These are phyloP conservation scores for Centella asiatica DNA, from an alignment of 129 eudicot genomes.

Conservation along the genomic window DNA sequence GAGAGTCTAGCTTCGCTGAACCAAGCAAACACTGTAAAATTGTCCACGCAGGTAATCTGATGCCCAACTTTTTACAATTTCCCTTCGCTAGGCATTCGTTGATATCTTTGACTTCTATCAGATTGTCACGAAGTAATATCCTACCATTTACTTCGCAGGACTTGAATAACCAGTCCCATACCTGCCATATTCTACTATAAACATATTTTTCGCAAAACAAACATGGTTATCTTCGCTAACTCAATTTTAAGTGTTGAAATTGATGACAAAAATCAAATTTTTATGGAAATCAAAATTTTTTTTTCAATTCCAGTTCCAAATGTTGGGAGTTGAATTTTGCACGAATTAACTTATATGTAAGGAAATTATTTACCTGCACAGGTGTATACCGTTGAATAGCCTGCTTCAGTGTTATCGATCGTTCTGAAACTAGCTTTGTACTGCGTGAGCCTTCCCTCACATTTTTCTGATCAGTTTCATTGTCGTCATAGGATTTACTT, in stretches of 20 bases:
- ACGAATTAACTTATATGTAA: too few relatives aligned
- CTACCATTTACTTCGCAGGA: slow-evolving; percentile 81
- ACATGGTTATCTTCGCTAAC: too few relatives aligned
- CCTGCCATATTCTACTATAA: slow-evolving; percentile 27
- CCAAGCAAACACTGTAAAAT: slow-evolving; percentile 75
- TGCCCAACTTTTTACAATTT: slow-evolving; percentile 59
- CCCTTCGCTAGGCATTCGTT: slow-evolving; percentile 69
- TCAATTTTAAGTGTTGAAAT: too few relatives aligned
- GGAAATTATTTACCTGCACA: slow-evolving; percentile 36
- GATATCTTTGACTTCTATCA: slow-evolving; percentile 65
- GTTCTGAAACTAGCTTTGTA: slow-evolving; percentile 57
- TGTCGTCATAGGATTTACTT: slow-evolving; percentile 32
- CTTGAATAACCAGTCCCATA: slow-evolving; percentile 90
- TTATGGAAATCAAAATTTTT: too few relatives aligned
- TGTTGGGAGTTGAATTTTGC: too few relatives aligned
- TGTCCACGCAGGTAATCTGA: slow-evolving; percentile 78
- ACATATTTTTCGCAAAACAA: neutral
- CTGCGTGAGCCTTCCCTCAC: slow-evolving; percentile 43
- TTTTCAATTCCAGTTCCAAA: too few relatives aligned
- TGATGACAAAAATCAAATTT: neutral
- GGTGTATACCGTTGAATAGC: slow-evolving; percentile 69
- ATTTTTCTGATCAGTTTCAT: slow-evolving; percentile 18
- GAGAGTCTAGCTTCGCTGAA: slow-evolving; percentile 70
- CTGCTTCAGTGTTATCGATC: slow-evolving; percentile 63
- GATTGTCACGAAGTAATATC: slow-evolving; percentile 64